These are phyloP conservation scores for Kodamaea ohmeri DNA, from an alignment of 1,139 yeast genomes.

Conservation along the genomic window DNA sequence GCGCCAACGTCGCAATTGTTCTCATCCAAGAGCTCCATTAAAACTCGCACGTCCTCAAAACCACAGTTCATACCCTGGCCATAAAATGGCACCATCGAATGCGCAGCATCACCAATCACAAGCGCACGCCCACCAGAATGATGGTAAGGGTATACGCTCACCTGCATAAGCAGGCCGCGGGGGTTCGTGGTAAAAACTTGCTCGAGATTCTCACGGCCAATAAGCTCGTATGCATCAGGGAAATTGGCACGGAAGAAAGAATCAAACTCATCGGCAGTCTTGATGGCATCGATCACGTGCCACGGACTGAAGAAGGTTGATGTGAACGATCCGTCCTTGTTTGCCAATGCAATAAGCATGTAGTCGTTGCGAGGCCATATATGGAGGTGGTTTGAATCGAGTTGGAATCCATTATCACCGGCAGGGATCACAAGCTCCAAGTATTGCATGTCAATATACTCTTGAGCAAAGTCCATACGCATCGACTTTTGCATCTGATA, in stretches of 20 bases:
- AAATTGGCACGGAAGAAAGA: constrained; percentile 60
- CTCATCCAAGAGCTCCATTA: constrained; percentile 55
- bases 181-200: constrained; percentile 61
- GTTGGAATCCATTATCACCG: constrained; percentile 19
- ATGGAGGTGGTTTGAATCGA: constrained; percentile 78
- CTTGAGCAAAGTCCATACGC: constrained; percentile 71
- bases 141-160: constrained; percentile 68
- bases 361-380: constrained; percentile 88
- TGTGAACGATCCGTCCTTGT: constrained; percentile 82
- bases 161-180: constrained; percentile 71
- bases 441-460: constrained; percentile 82
- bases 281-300: constrained; percentile 55
- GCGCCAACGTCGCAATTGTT: constrained; percentile 37
- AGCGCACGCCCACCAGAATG: constrained; percentile 59
- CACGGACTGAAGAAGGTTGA: constrained; percentile 88
- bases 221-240: constrained; percentile 68
- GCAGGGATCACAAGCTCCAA: constrained; percentile 77
- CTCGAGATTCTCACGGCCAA: constrained; percentile 57
- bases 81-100: constrained; percentile 94
- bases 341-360: constrained; percentile 90
- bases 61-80: constrained; percentile 99
- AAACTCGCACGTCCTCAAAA: constrained; percentile 78
- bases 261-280: constrained; percentile 41
- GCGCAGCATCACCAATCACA: constrained; percentile 90
- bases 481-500: constrained; percentile 62